A percentile compares a stretch with the other conserved stretches of the same genome.
These are phyloP conservation scores for Auricularia sp. DNA, from an alignment of 768 basidiomycete genomes.

Conservation along the genomic window DNA sequence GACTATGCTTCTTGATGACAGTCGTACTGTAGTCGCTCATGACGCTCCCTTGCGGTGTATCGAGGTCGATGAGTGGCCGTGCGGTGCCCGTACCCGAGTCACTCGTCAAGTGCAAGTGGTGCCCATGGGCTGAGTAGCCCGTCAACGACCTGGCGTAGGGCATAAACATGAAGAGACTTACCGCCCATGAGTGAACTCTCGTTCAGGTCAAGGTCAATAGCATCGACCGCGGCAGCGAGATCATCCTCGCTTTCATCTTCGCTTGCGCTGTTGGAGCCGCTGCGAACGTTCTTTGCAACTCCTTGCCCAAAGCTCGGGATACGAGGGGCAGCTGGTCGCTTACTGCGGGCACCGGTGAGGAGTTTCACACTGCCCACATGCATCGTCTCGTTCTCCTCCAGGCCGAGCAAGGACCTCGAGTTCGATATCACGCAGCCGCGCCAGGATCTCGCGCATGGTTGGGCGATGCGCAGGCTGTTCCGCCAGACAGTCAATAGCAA, in stretches of 20 bases:
- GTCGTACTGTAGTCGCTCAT: slow-evolving; percentile 52
- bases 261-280: slow-evolving; percentile 32
- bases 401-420: slow-evolving; percentile 65
- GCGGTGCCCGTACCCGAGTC: neutral
- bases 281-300: slow-evolving; percentile 50
- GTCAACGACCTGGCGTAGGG: slow-evolving; percentile 26
- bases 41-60: neutral
- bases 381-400: slow-evolving; percentile 43
- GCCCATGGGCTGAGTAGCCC: slow-evolving; percentile 44
- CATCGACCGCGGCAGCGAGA: neutral
- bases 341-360: slow-evolving; percentile 46
- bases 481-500: slow-evolving; percentile 69
- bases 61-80: slow-evolving; percentile 9
- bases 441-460: slow-evolving; percentile 68
- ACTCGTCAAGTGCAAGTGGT: slow-evolving; percentile 29
- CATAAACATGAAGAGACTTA: slow-evolving; percentile 9
- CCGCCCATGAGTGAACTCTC: slow-evolving; percentile 32
- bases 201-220: neutral
- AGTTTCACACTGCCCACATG: slow-evolving; percentile 84
- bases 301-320: slow-evolving; percentile 83
- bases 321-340: slow-evolving; percentile 51
- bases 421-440: slow-evolving; percentile 71
- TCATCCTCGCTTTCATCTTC: slow-evolving; percentile 48
- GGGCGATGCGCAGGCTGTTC: slow-evolving; percentile 62
- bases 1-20: slow-evolving; percentile 45